These are phyloP conservation scores for Pleurotus salmoneostramineus DNA, from an alignment of 768 basidiomycete genomes.

Conservation along the genomic window DNA sequence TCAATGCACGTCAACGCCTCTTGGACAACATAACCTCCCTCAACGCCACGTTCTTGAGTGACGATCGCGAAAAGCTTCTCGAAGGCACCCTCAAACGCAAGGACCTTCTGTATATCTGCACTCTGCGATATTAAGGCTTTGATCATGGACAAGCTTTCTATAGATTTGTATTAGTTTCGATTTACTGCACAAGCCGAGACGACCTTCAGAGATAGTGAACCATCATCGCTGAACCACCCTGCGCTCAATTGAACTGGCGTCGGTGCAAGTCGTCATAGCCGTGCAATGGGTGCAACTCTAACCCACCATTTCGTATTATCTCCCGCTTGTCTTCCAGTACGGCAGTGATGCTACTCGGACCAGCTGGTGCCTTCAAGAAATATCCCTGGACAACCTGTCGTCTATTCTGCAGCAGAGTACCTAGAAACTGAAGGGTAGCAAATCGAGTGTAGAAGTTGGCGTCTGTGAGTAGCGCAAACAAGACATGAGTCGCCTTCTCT, in stretches of 20 bases:
- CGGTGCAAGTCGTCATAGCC: too few species aligned
- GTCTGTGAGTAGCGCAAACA: slow-evolving; percentile 75
- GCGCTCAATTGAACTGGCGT: background rate
- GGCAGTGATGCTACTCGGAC: slow-evolving; percentile 67
- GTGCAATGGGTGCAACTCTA: too few species aligned
- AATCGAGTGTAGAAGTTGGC: slow-evolving; percentile 83
- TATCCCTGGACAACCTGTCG: slow-evolving; percentile 83
- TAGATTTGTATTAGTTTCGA: slow-evolving; percentile 1
- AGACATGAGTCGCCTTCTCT: slow-evolving; percentile 66
- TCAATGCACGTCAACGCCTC: slow-evolving; percentile 87
- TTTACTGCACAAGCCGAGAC: background rate
- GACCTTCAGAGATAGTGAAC: background rate
- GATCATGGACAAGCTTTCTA: slow-evolving; percentile 81
- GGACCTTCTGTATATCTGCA: slow-evolving; percentile 92
- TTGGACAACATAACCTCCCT: slow-evolving; percentile 83
- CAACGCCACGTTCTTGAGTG: slow-evolving; percentile 83
- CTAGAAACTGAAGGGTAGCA: slow-evolving; percentile 78
- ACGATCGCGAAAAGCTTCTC: slow-evolving; percentile 93
- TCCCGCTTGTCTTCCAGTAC: slow-evolving; percentile 84
- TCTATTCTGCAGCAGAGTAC: slow-evolving; percentile 77
- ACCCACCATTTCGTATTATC: slow-evolving; percentile 83
- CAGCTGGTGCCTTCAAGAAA: slow-evolving; percentile 82
- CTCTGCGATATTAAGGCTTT: slow-evolving; percentile 82
- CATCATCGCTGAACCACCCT: background rate
- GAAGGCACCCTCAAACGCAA: slow-evolving; percentile 95